Conservation (phyloP, 768 basidiomycete species). For the Boletus speciosus region DNA sequence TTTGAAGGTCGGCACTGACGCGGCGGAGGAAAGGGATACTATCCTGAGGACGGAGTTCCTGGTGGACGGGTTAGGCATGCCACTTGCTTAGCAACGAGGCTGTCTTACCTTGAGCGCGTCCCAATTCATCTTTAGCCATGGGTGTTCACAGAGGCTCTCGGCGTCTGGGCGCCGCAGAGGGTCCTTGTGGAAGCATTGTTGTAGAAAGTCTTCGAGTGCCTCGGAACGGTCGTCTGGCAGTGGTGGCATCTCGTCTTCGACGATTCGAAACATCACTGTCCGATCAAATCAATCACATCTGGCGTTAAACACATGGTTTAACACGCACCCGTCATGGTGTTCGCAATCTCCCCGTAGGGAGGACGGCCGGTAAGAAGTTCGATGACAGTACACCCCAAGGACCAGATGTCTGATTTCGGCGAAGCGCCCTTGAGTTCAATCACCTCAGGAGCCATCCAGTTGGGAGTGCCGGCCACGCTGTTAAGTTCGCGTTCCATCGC, state of each 20-base stretch:
- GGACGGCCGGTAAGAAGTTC: constrained; percentile 91
- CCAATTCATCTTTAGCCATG: constrained; percentile 84
- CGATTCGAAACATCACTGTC: constrained; percentile 94
- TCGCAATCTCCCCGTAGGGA: constrained; percentile 86
- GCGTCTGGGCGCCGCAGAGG: constrained; percentile 81
- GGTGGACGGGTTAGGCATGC: constrained; percentile 1
- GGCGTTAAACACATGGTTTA: background rate
- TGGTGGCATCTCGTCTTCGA: constrained; percentile 88
- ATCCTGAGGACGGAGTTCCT: constrained; percentile 88
- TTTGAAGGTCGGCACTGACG: constrained; percentile 82
- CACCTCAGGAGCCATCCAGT: constrained; percentile 99
- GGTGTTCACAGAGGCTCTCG: constrained; percentile 81
- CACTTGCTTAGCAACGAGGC: background rate
- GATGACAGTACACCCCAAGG: constrained; percentile 89
- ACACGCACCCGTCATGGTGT: constrained; percentile 80
- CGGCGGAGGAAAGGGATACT: constrained; percentile 94
- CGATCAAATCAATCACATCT: constrained; percentile 2
- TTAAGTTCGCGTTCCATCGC: constrained; percentile 84
- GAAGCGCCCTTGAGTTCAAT: constrained; percentile 93
- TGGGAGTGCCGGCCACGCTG: constrained; percentile 91
- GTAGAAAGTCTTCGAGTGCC: constrained; percentile 76
- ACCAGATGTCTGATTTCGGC: constrained; percentile 95
- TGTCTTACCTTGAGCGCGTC: constrained; percentile 66
- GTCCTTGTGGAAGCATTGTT: constrained; percentile 88
- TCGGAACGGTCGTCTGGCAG: constrained; percentile 77